phyloP scores from a whole-genome alignment of 2,329 filamentous ascomycete species.

The Ascochyta pisi region DNA sequence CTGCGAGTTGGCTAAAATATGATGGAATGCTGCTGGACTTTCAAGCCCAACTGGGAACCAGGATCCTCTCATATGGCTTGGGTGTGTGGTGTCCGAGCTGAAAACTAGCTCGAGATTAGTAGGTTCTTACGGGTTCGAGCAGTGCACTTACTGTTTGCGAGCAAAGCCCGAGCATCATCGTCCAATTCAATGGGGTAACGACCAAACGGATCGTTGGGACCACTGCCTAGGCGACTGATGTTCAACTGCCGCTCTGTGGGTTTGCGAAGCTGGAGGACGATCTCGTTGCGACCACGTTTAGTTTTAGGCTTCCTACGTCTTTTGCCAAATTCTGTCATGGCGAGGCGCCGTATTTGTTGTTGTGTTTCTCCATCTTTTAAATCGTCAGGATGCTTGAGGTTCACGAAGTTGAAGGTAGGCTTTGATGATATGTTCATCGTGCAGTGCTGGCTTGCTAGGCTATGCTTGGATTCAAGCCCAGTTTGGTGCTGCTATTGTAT shows the following conservation, averaged over 20 bases:
- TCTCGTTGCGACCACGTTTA: slow-evolving; percentile 33
- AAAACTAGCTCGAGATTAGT: slow-evolving; percentile 35
- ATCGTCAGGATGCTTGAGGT: slow-evolving; percentile 41
- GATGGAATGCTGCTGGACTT: slow-evolving; percentile 31
- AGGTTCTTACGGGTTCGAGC: not conserved
- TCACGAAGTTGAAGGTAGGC: slow-evolving; percentile 41
- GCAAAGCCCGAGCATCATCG: slow-evolving; percentile 26
- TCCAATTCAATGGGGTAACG: slow-evolving; percentile 38
- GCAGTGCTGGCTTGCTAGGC: not conserved
- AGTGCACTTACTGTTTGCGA: slow-evolving; percentile 34
- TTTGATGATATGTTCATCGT: slow-evolving; percentile 35
- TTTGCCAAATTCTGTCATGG: slow-evolving; percentile 43
- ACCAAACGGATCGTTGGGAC: slow-evolving; percentile 33
- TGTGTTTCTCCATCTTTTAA: slow-evolving; percentile 42
- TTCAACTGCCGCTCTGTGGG: slow-evolving; percentile 12
- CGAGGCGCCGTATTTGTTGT: slow-evolving; percentile 41
- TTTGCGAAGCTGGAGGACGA: slow-evolving; percentile 36
- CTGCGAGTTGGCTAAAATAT: slow-evolving; percentile 38
- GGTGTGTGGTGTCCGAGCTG: slow-evolving; percentile 26
- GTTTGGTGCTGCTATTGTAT: slow-evolving; percentile 6
- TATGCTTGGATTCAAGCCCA: not conserved
- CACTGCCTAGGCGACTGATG: slow-evolving; percentile 31
- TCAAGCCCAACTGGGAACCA: slow-evolving; percentile 39
- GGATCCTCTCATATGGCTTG: slow-evolving; percentile 30
- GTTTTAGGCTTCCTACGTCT: slow-evolving; percentile 37